phyloP scores from a whole-genome alignment of 2,329 filamentous ascomycete genomes.

The Drechslera avenae region DNA sequence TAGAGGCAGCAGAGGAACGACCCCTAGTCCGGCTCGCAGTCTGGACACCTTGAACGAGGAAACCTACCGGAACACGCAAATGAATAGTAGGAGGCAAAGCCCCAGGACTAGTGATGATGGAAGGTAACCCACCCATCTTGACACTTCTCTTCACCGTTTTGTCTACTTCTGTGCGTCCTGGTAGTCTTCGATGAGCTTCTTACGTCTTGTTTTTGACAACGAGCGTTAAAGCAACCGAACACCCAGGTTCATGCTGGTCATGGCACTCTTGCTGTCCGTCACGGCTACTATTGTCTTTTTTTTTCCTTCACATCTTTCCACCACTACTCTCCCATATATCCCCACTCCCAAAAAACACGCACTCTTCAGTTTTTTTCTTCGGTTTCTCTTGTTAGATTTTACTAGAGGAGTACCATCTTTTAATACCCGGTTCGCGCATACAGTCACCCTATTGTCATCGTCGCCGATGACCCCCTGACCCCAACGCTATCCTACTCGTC shows the following conservation, averaged over 20 bases:
- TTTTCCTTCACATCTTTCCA: background rate
- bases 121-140: conserved; percentile 25
- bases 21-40: conserved; percentile 41
- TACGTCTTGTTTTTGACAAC: background rate
- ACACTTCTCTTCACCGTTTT: background rate
- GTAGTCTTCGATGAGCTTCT: conserved; percentile 1
- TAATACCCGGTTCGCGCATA: conserved; percentile 23
- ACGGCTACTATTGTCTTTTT: background rate
- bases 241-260: too few species aligned
- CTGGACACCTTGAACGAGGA: conserved; percentile 46
- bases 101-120: conserved; percentile 37
- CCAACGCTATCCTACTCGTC: conserved; percentile 18
- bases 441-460: background rate
- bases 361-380: too few species aligned
- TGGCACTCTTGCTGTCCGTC: too few species aligned
- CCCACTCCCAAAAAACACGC: conserved; percentile 8
- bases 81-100: conserved; percentile 37
- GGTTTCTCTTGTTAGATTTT: background rate
- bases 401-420: conserved; percentile 10
- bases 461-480: conserved; percentile 7
- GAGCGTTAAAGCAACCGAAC: conserved; percentile 1
- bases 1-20: conserved; percentile 37
- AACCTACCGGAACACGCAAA: conserved; percentile 45
- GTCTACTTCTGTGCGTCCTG: background rate
- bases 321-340: background rate